A percentile compares a stretch with the other conserved stretches of the same genome.
Conservation (phyloP, 371 early-diverging fungal genomes). For the Apophysomyces ossiformis region DNA sequence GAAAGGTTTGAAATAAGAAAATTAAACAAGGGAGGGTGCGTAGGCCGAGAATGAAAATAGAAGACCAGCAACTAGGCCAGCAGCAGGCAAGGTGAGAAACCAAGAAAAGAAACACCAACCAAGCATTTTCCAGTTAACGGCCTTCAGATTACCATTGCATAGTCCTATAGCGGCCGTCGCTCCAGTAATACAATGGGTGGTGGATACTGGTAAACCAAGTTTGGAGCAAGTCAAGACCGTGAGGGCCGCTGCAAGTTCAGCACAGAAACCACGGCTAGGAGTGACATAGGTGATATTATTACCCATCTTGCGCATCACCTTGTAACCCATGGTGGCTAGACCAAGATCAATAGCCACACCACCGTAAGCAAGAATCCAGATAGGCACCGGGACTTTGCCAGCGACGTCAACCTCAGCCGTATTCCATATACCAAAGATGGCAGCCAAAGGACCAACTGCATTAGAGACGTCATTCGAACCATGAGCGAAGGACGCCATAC, state of each 20-base stretch:
- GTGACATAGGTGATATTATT: conserved; percentile 87
- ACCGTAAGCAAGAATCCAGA: conserved; percentile 82
- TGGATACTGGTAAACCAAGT: conserved; percentile 83
- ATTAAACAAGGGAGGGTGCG: conserved; percentile 44
- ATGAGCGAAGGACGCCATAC: conserved; percentile 87
- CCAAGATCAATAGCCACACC: conserved; percentile 85
- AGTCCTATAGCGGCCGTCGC: conserved; percentile 86
- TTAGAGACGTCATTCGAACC: conserved; percentile 93
- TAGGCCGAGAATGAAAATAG: conserved; percentile 67
- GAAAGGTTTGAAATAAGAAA: not conserved
- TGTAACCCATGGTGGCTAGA: conserved; percentile 71
- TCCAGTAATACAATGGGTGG: conserved; percentile 90
- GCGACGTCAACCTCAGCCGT: conserved; percentile 55
- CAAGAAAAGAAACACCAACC: conserved; percentile 74
- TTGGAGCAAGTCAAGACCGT: conserved; percentile 88
- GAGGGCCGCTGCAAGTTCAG: conserved; percentile 83
- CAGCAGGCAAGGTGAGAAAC: conserved; percentile 82
- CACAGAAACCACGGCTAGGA: conserved; percentile 86
- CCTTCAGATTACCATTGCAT: conserved; percentile 69
- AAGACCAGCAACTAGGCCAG: conserved; percentile 72
- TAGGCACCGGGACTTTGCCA: conserved; percentile 64
- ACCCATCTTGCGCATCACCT: conserved; percentile 78
- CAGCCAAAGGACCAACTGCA: conserved; percentile 79
- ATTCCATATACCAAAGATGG: conserved; percentile 74
- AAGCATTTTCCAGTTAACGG: conserved; percentile 86